Evolutionary conservation across 1,284 basidiomycete species (phyloP), one percentile per base, ranked within the genome.

Genomic region (Moesziomyces antarcticus): DNA sequence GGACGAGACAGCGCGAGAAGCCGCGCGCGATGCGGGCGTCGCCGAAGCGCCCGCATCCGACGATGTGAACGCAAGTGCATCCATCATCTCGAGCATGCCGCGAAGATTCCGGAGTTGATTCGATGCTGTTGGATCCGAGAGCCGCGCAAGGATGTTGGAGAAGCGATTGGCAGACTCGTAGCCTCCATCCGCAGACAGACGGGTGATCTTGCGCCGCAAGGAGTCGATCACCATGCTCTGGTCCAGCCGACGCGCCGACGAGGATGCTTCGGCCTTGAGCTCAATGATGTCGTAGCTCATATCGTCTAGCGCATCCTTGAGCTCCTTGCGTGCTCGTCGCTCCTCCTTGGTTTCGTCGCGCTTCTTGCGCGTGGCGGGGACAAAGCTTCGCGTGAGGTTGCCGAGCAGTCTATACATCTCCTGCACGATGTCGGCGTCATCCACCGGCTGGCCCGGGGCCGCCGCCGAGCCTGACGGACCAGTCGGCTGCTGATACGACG

Each of bases 281-380:
- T 74, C 66, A 46, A 74, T 70, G 33, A 70, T 70, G 41, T 74
- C 67, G 62, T 70, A 70, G 42, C 67, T 63, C 72, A 66, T 70
- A 27, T 74, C 72, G 24, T 74, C 72, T 10, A 74, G 67, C 5
- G 62, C 51, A 59, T 70, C 66, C 35, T 70, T 70, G 43, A 70
- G 72, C 56, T 66, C 67, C 44, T 67, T 70, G 40, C 72, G 62
- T 40, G 56, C 52, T 44, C 60, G 52, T 14, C 66, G 48, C 21
- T 74, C 67, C 35, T 74, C 63, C 21, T 62, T 60, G 14, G 58
- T 56, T 41, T 74, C 72, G 9, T 70, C 72, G 10, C 67, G 58
- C 59, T 66, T 70, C 54, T 74, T 74, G 24, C 72, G 58, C 41
- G 72, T 70, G 21, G 72, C 66, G 3, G 72, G 72, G 6, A 74